Base-by-base conservation (phyloP, 495 filamentous ascomycete genomes). In the Parathielavia appendiculata region DNA sequence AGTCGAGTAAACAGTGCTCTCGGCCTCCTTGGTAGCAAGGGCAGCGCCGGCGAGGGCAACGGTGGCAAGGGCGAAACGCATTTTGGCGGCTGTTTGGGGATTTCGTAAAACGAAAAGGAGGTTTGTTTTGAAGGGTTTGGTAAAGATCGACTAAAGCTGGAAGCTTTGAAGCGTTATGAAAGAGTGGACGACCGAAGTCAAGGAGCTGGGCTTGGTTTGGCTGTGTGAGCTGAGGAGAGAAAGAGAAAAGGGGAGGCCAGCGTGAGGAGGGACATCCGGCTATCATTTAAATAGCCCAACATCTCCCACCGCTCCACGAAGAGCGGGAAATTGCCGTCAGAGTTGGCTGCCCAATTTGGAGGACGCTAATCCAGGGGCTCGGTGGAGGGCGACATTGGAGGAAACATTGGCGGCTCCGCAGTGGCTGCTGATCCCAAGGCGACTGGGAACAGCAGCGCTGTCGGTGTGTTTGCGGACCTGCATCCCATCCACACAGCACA, bases 171-270 rank as follows among this genome's bases (percentile, higher is more conserved):
- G 56, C 63, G 72, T 69, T 73, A 67, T 67, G 63, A 78, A 81
- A 81, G 79, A 81, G 67, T 83, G 79, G 79, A 82, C 78, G 78
- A 81, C 80, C 78, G 76, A 82, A 78, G 79, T 78, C 79, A 79
- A 52, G 69, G 73, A 72, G 71, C 70, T 67, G 69, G 66, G 70
- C 62, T 71, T 71, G 68, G 66, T 72, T 71, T 77, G 80, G 80
- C 74, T 76, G 71, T 62, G 56, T 80, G 71, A 69, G 74, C 70
- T 75, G 70, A 74, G 63, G 75, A 73, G 64, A 73, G 69, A 68
- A 69, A 58, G 63, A 45, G 63, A 66, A 69, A 51, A 58, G 64
- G 19, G 46, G 57, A 59, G 62, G 44, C 52, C 38, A 59, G 56
- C 9, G 61, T n/a, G 34, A 70, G 66, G 60, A 44, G 41, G 57